Conservation (phyloP, 176 grass and related monocot genomes). For the Bothriochloa decipiens region DNA sequence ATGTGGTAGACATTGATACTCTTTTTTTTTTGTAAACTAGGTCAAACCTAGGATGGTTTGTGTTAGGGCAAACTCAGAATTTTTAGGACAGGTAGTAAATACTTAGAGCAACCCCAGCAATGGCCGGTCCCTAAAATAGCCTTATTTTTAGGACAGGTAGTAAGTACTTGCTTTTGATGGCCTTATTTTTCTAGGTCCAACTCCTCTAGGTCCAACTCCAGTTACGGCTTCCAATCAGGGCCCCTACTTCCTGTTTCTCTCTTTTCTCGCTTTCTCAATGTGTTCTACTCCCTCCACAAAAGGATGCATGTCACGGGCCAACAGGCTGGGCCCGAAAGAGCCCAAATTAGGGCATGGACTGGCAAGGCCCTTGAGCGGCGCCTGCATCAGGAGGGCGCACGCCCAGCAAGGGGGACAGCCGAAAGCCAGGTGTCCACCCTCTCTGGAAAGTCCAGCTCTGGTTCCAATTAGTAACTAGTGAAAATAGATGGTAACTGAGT, state of each 20-base stretch:
- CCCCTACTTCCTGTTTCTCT: not conserved
- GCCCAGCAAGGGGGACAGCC: too few species aligned
- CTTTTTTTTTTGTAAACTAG: not conserved
- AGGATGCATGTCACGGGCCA: not conserved
- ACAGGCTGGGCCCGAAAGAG: not conserved
- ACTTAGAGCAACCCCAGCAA: not conserved
- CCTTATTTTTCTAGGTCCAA: too few species aligned
- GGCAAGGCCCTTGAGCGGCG: not conserved
- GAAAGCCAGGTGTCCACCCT: not conserved
- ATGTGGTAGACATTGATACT: not conserved
- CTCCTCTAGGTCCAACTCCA: too few species aligned
- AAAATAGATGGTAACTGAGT: not conserved
- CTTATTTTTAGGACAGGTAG: too few species aligned
- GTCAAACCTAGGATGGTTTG: not conserved
- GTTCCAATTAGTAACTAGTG: not conserved
- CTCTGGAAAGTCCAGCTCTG: not conserved
- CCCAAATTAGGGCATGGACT: not conserved
- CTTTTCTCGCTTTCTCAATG: not conserved
- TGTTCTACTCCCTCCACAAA: not conserved
- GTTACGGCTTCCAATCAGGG: not conserved
- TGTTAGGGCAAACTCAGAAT: not conserved
- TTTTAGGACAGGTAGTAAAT: not conserved
- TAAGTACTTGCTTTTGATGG: too few species aligned
- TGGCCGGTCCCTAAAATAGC: not conserved
- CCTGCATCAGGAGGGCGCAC: too few species aligned